Evolutionary conservation across 73 alveolate genomes (phyloP).

Genomic region (Durusdinium trenchii): DNA sequence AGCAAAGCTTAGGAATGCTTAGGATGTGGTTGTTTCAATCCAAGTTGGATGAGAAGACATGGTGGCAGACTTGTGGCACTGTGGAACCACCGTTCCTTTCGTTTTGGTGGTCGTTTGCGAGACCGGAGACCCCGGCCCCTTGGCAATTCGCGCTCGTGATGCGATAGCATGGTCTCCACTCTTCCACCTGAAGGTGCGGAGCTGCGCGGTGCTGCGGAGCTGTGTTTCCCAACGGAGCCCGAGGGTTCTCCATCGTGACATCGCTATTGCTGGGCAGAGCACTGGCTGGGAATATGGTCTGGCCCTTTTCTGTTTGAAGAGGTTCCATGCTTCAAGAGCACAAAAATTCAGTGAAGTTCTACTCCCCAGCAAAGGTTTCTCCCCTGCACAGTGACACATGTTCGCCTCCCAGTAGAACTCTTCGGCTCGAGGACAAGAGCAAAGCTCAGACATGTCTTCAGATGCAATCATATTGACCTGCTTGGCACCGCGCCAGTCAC

Average conservation of each 20-base stretch:
- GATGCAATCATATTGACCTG: constrained; percentile 70
- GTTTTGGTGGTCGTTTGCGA: too few species aligned
- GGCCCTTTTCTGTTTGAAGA: neutral
- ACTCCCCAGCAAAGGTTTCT: neutral
- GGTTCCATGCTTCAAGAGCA: neutral
- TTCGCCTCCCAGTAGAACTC: constrained; percentile 78
- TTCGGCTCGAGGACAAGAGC: constrained; percentile 39
- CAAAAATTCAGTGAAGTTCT: neutral
- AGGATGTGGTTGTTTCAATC: neutral
- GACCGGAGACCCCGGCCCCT: constrained; percentile 23
- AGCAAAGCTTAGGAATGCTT: neutral
- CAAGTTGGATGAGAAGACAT: neutral
- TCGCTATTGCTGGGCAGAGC: neutral
- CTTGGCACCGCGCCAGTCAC: neutral
- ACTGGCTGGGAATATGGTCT: neutral
- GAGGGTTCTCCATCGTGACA: too few species aligned
- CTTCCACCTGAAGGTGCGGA: constrained; percentile 30
- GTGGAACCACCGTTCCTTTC: too few species aligned
- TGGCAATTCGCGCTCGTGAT: constrained; percentile 41
- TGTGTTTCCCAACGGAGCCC: too few species aligned
- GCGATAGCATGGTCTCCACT: constrained; percentile 60
- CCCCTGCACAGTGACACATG: too few species aligned
- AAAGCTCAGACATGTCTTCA: constrained; percentile 52
- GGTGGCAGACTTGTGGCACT: too few species aligned
- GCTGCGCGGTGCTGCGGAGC: neutral